These are phyloP conservation scores for Candida stauntonica DNA, from an alignment of 805 yeast genomes.

Conservation along the genomic window DNA sequence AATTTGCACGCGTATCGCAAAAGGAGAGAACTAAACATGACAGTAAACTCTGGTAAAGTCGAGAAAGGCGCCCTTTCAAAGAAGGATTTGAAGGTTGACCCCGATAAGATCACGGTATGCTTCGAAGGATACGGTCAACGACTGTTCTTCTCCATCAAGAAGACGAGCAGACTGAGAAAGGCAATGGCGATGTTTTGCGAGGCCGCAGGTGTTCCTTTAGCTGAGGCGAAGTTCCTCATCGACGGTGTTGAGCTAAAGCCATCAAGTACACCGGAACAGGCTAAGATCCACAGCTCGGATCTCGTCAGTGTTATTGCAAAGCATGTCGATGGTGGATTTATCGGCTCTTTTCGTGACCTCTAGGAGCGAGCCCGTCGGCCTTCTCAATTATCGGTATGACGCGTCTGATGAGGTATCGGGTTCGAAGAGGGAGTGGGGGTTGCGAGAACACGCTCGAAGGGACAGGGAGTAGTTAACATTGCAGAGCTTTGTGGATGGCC, in stretches of 20 bases:
- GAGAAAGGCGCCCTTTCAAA: neutral
- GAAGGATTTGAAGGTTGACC: neutral
- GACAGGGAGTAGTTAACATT: too few relatives aligned
- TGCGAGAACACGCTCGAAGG: too few relatives aligned
- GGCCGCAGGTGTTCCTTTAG: conserved; percentile 4
- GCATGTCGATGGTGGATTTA: conserved; percentile 17
- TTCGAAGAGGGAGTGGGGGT: too few relatives aligned
- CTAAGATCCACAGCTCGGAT: conserved; percentile 13
- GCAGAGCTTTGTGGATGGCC: too few relatives aligned
- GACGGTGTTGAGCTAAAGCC: conserved; percentile 8
- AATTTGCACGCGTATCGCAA: too few relatives aligned
- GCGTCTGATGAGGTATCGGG: too few relatives aligned
- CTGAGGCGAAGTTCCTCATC: conserved; percentile 5
- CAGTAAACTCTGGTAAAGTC: neutral
- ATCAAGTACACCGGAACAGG: conserved; percentile 7
- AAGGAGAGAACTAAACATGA: too few relatives aligned
- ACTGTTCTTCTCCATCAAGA: conserved; percentile 17
- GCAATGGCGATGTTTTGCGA: conserved; percentile 16
- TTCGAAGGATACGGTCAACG: conserved; percentile 15
- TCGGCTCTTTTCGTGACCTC: too few relatives aligned
- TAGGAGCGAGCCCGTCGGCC: too few relatives aligned
- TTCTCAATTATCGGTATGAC: too few relatives aligned
- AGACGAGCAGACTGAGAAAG: conserved; percentile 13
- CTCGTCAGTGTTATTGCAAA: conserved; percentile 9
- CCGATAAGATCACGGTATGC: conserved; percentile 15